Evolutionary conservation across 768 basidiomycete genomes (phyloP), one percentile per base, ranked within the genome.

Genomic region (Boletus sp.): DNA sequence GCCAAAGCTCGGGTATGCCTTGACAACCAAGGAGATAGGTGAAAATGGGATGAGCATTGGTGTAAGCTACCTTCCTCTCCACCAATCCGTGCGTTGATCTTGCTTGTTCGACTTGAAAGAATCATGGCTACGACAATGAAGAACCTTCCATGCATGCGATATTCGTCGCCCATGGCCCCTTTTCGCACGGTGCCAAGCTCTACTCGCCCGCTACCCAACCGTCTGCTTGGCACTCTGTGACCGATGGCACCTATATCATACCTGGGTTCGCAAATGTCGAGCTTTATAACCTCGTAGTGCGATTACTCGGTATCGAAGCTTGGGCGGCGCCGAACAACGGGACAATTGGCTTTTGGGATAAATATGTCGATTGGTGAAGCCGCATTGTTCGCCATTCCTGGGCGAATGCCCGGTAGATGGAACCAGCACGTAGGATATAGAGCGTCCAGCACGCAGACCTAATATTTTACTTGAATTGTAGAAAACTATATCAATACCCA

Each of bases 101-200:
- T n/a, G 5, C 55, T 18, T 29, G 14, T 18, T 49, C 11, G 17
- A 50, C 61, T n/a, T n/a, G n/a, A 33, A 62, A 92, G 89, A 93
- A 86, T 57, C 94, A 97, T 64, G 94, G 94, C 7, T 97, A 94
- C 67, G 93, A 95, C 69, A 94, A 94, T 62, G 70, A 80, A 17
- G 83, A 86, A 41, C 65, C 76, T 12, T 77, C 87, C 7, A 96
- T 96, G 94, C 83, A 85, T 50, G 93, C 93, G 2, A 87, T 92
- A 68, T 95, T 96, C 71, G 86, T 96, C 55, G 93, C 92, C 10
- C 92, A 94, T 67, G 94, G 94, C 1, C 94, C 94, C 0, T 94
- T 94, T 71, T 85, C 89, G 14, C 73, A 82, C 11, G 80, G 83
- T 42, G 78, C 84, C 51, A 94, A 92, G 71, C 76, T 82, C 59